Conservation (phyloP, 768 basidiomycete species). For the Pleurotus pulmonarius region DNA sequence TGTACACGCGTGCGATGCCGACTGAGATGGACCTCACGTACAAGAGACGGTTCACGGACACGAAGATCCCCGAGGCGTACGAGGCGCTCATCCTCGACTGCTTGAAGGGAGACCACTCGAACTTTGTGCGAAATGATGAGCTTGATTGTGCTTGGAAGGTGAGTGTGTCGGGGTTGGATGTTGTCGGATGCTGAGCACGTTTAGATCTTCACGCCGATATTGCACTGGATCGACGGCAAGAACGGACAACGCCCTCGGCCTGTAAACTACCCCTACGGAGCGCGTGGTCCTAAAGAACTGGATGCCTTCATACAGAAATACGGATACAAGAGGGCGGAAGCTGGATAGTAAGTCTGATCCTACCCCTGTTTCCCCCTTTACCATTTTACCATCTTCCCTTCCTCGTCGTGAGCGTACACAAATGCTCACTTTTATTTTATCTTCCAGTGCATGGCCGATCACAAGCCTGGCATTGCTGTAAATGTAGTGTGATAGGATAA, state of each 20-base stretch:
- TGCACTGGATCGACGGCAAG: slow-evolving; percentile 93
- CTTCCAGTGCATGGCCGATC: slow-evolving; percentile 65
- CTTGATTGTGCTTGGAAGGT: slow-evolving; percentile 98
- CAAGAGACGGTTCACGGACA: slow-evolving; percentile 88
- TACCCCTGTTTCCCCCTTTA: background rate
- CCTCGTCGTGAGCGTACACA: background rate
- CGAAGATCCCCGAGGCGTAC: slow-evolving; percentile 94
- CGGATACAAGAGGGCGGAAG: slow-evolving; percentile 67
- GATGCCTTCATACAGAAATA: slow-evolving; percentile 71
- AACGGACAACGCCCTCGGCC: slow-evolving; percentile 66
- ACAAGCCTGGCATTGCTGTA: slow-evolving; percentile 63
- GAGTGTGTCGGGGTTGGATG: slow-evolving; percentile 14
- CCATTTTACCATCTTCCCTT: background rate
- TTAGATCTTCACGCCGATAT: slow-evolving; percentile 89
- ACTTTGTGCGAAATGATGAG: slow-evolving; percentile 98
- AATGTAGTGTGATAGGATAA: slow-evolving; percentile 22
- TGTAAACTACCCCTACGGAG: slow-evolving; percentile 84
- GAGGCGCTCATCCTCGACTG: slow-evolving; percentile 95
- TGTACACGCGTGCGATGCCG: slow-evolving; percentile 85
- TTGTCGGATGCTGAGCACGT: background rate
- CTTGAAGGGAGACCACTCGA: slow-evolving; percentile 96
- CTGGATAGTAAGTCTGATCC: slow-evolving; percentile 65
- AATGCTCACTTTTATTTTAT: slow-evolving; percentile 10
- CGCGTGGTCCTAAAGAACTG: slow-evolving; percentile 87
- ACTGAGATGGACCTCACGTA: slow-evolving; percentile 99